Percentiles rank a stretch among this genome's conserved stretches.
Conservation (phyloP, 192 early-diverging fungal species). For the Backusella mclennaniae region DNA sequence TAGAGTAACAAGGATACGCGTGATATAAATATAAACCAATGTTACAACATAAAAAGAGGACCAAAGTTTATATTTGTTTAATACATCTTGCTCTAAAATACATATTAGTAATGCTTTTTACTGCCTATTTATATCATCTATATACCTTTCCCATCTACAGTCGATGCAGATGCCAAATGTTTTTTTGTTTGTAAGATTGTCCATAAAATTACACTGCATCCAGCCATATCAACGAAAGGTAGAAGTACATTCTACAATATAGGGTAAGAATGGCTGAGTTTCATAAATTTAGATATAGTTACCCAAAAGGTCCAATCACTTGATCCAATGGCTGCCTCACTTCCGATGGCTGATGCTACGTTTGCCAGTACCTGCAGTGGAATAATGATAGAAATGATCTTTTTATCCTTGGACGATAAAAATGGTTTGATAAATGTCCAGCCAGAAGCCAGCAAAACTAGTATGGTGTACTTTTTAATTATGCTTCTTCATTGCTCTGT, state of each 20-base stretch:
- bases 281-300: constrained; percentile 6
- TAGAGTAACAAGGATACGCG: constrained; percentile 45
- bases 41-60: constrained; percentile 53
- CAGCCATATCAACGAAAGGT: constrained; percentile 46
- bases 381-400: constrained; percentile 49
- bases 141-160: constrained; percentile 53
- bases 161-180: constrained; percentile 42
- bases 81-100: constrained; percentile 38
- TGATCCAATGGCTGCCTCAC: constrained; percentile 51
- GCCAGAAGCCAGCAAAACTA: constrained; percentile 49
- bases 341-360: constrained; percentile 43
- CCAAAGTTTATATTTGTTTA: constrained; percentile 54
- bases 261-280: neutral
- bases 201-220: constrained; percentile 46
- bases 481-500: neutral
- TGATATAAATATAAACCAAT: constrained; percentile 50
- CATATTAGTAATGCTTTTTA: neutral
- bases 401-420: constrained; percentile 50
- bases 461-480: neutral
- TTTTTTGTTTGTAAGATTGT: constrained; percentile 53
- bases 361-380: constrained; percentile 54
- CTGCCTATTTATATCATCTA: neutral
- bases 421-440: constrained; percentile 63
- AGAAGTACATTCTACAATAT: constrained; percentile 33
- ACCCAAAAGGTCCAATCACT: constrained; percentile 54